These are phyloP conservation scores for Aphanomyces stellatus DNA, from an alignment of 352 stramenopile genomes.

Conservation along the genomic window DNA sequence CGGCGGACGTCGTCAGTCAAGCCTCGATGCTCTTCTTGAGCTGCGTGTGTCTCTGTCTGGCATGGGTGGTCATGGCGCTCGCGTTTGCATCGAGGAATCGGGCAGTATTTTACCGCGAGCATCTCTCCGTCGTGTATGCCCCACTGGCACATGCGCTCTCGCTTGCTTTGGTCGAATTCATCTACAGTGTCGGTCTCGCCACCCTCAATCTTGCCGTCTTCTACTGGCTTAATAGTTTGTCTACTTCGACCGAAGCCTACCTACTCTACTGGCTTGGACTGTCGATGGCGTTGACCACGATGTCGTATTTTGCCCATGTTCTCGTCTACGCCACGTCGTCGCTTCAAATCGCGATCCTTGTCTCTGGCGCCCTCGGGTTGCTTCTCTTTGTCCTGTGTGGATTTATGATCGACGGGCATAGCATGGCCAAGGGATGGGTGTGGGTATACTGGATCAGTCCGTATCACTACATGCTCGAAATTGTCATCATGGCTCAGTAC, in stretches of 20 bases:
- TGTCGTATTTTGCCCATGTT: slow-evolving; percentile 43
- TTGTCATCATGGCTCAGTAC: slow-evolving; percentile 1
- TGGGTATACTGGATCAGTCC: slow-evolving; percentile 15
- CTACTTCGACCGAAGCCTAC: slow-evolving; percentile 26
- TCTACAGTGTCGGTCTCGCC: slow-evolving; percentile 59
- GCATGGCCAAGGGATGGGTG: neutral
- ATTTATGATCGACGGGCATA: slow-evolving; percentile 11
- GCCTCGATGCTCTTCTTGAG: slow-evolving; percentile 27
- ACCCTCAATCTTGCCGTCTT: slow-evolving; percentile 42
- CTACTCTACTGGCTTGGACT: slow-evolving; percentile 37
- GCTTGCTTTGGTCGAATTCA: slow-evolving; percentile 69
- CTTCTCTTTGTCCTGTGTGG: slow-evolving; percentile 8
- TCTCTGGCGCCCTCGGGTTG: neutral
- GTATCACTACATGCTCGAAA: slow-evolving; percentile 14
- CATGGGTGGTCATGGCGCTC: slow-evolving; percentile 27
- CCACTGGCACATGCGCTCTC: slow-evolving; percentile 31
- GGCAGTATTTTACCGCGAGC: slow-evolving; percentile 2
- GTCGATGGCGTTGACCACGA: slow-evolving; percentile 32
- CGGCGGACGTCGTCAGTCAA: neutral
- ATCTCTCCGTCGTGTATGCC: slow-evolving; percentile 33
- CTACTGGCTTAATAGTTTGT: slow-evolving; percentile 65
- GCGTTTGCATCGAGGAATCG: neutral
- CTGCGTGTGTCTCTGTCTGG: slow-evolving; percentile 20
- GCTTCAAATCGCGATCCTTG: slow-evolving; percentile 35
- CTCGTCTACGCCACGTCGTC: slow-evolving; percentile 48